A percentile compares a stretch with the other conserved stretches of the same genome.
These are phyloP conservation scores for Andrographis paniculata DNA, from an alignment of 305 asterid genomes.

Conservation along the genomic window DNA sequence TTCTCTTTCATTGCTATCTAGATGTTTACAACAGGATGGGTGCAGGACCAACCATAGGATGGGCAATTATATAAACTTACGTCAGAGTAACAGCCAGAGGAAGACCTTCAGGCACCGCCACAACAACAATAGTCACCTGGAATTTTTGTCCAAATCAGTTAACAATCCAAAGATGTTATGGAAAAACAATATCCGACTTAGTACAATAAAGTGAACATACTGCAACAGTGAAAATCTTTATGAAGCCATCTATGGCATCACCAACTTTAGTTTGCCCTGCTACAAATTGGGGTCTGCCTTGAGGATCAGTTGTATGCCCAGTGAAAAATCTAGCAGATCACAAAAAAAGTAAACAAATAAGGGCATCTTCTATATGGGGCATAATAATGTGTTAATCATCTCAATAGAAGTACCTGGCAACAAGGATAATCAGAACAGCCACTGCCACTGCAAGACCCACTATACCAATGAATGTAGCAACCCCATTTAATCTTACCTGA, in stretches of 20 bases:
- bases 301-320: conserved; percentile 56
- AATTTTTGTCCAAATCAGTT: conserved; percentile 18
- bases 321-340: conserved; percentile 51
- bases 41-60: too few relatives aligned
- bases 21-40: too few relatives aligned
- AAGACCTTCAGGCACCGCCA: conserved; percentile 91
- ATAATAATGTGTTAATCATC: conserved; percentile 1
- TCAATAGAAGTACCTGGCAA: conserved; percentile 40
- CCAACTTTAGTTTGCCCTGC: conserved; percentile 66
- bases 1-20: too few relatives aligned
- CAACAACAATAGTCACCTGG: conserved; percentile 86
- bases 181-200: conserved; percentile 10
- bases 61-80: conserved; percentile 41
- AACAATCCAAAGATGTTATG: conserved; percentile 16
- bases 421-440: conserved; percentile 61
- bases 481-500: conserved; percentile 89
- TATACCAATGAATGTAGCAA: conserved; percentile 85
- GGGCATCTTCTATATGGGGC: not conserved
- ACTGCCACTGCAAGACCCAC: conserved; percentile 82
- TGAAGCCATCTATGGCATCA: conserved; percentile 61
- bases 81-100: conserved; percentile 83
- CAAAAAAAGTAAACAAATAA: not conserved
- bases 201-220: conserved; percentile 44
- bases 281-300: conserved; percentile 42
- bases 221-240: conserved; percentile 85